These are phyloP conservation scores for Volvariella volvacea DNA, from an alignment of 1,284 basidiomycete species.

Conservation along the genomic window DNA sequence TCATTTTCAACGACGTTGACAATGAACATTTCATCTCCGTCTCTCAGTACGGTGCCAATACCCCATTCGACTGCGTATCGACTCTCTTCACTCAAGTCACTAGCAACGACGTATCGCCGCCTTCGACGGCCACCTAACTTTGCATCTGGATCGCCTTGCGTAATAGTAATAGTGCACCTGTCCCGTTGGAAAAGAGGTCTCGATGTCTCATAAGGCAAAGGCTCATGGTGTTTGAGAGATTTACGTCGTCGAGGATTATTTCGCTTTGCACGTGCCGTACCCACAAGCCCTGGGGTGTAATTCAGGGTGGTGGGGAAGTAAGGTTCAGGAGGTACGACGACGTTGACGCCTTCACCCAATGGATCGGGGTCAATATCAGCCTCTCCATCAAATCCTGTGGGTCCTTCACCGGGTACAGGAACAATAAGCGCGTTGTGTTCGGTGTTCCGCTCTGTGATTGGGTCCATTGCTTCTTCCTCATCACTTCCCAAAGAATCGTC, in stretches of 20 bases:
- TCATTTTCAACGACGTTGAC: constrained; percentile 94
- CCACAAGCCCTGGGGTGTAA: constrained; percentile 18
- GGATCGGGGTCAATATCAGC: constrained; percentile 53
- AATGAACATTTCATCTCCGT: constrained; percentile 90
- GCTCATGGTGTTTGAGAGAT: constrained; percentile 51
- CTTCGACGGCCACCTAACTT: constrained; percentile 52
- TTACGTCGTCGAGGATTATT: constrained; percentile 51
- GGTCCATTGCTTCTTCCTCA: constrained; percentile 60
- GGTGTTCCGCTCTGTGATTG: constrained; percentile 68
- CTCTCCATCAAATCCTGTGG: constrained; percentile 22
- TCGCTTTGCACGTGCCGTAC: constrained; percentile 30
- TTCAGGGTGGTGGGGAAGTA: constrained; percentile 74
- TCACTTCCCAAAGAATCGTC: constrained; percentile 40
- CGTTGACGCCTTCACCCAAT: constrained; percentile 84
- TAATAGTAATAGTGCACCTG: constrained; percentile 85
- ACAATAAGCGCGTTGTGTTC: constrained; percentile 62
- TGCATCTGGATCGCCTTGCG: constrained; percentile 72
- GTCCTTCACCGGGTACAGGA: constrained; percentile 25
- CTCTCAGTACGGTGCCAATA: constrained; percentile 91
- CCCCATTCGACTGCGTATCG: constrained; percentile 93
- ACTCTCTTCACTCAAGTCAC: constrained; percentile 90
- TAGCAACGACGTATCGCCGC: constrained; percentile 83
- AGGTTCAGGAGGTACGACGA: constrained; percentile 75
- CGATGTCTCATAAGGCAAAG: constrained; percentile 57
- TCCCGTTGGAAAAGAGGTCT: constrained; percentile 87